A percentile compares a stretch with the other conserved stretches of the same genome.
These are phyloP conservation scores for Grammothele lineata DNA, from an alignment of 768 basidiomycete genomes.

Conservation along the genomic window DNA sequence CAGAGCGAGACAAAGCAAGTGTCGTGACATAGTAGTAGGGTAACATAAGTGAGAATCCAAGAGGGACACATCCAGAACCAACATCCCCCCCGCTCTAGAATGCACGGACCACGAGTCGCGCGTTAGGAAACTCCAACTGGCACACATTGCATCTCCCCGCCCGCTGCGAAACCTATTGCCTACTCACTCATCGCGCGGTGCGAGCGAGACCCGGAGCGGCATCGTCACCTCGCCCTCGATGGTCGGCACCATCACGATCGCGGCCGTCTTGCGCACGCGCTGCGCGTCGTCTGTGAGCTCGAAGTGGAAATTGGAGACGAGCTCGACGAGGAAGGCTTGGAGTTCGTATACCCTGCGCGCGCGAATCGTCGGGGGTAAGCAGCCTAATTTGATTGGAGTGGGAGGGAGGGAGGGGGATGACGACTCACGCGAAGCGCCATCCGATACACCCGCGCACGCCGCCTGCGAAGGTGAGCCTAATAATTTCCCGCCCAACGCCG, in stretches of 20 bases:
- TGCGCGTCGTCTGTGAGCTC: slow-evolving; percentile 26
- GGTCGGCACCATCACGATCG: slow-evolving; percentile 32
- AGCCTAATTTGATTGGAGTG: background rate
- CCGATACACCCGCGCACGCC: slow-evolving; percentile 25
- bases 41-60: too few species aligned
- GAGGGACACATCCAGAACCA: too few species aligned
- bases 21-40: too few species aligned
- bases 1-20: too few species aligned
- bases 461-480: slow-evolving; percentile 24
- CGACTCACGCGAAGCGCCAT: slow-evolving; percentile 21
- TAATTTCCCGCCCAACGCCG: too few species aligned
- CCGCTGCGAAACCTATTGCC: too few species aligned
- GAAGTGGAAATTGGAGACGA: slow-evolving; percentile 52
- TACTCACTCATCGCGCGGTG: slow-evolving; percentile 13
- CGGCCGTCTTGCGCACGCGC: slow-evolving; percentile 26
- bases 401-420: background rate
- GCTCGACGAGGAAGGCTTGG: slow-evolving; percentile 56
- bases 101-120: too few species aligned
- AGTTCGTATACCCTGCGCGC: slow-evolving; percentile 35
- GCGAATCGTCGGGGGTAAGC: background rate
- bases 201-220: slow-evolving; percentile 26
- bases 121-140: too few species aligned
- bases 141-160: too few species aligned
- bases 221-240: slow-evolving; percentile 32
- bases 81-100: too few species aligned